phyloP scores from a whole-genome alignment of 441 rosid species.

The Brassica hybrid region DNA sequence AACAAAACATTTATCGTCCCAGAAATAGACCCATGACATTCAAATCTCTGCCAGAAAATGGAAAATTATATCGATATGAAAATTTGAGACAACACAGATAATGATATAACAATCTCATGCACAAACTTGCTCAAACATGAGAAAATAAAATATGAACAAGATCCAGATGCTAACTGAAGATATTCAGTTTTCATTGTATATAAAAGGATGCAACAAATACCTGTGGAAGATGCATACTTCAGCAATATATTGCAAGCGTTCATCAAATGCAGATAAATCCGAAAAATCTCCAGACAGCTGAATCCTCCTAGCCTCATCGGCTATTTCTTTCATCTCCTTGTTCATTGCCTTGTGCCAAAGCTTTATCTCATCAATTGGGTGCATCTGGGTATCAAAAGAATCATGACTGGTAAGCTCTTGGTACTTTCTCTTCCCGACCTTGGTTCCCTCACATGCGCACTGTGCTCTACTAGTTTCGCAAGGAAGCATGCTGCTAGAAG shows the following conservation, averaged over 20 bases:
- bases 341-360: constrained; percentile 77
- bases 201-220: constrained; percentile 45
- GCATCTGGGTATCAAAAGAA: constrained; percentile 43
- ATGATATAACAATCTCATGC: constrained; percentile 26
- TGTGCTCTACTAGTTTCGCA: constrained; percentile 45
- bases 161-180: constrained; percentile 22
- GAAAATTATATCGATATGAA: constrained; percentile 4
- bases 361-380: constrained; percentile 73
- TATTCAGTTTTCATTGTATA: neutral
- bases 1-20: constrained; percentile 26
- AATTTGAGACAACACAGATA: constrained; percentile 19
- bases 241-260: constrained; percentile 68
- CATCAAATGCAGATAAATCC: constrained; percentile 63
- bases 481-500: constrained; percentile 47
- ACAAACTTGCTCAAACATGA: constrained; percentile 32
- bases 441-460: constrained; percentile 55
- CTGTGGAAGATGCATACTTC: constrained; percentile 79
- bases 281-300: constrained; percentile 67
- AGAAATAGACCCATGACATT: constrained; percentile 22
- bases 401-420: constrained; percentile 45
- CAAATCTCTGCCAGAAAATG: constrained; percentile 7
- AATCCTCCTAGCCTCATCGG: constrained; percentile 67
- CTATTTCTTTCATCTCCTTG: constrained; percentile 72
- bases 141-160: too few species aligned
- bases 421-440: constrained; percentile 65